A percentile compares a stretch with the other conserved stretches of the same genome.
Conservation (phyloP, 169 alveolate species). For the Miamiensis avidus region DNA sequence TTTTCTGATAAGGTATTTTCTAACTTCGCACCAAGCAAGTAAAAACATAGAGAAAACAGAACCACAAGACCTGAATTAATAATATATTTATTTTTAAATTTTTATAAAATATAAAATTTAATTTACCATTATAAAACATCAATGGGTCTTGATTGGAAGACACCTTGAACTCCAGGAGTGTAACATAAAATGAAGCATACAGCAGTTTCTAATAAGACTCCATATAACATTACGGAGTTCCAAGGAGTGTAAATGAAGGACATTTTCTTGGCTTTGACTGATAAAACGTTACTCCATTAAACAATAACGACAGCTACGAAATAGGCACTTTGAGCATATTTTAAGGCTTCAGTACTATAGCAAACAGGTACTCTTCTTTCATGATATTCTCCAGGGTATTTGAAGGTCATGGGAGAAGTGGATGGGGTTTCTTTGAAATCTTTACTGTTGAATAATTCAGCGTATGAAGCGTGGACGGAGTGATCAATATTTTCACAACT, state of each 20-base stretch:
- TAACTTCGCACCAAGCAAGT: slow-evolving; percentile 37
- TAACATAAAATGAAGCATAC: slow-evolving; percentile 49
- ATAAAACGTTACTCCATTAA: slow-evolving; percentile 48
- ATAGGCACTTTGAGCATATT: slow-evolving; percentile 79
- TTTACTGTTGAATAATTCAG: slow-evolving; percentile 28
- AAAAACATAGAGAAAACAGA: slow-evolving; percentile 29
- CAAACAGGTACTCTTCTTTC: slow-evolving; percentile 52
- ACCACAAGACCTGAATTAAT: slow-evolving; percentile 13
- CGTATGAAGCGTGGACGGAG: background rate
- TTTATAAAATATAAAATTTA: no score
- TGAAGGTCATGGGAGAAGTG: background rate
- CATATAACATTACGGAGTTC: slow-evolving; percentile 48
- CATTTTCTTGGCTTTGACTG: slow-evolving; percentile 18
- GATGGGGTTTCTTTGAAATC: slow-evolving; percentile 35
- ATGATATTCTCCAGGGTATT: background rate
- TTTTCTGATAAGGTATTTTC: slow-evolving; percentile 41
- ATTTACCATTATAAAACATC: slow-evolving; percentile 1
- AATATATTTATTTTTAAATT: background rate
- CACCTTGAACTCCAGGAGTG: slow-evolving; percentile 65
- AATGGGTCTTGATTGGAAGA: slow-evolving; percentile 66
- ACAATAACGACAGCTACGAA: slow-evolving; percentile 66
- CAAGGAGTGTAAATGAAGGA: slow-evolving; percentile 24
- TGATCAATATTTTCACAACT: slow-evolving; percentile 12
- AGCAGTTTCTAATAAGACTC: slow-evolving; percentile 57
- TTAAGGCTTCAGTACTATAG: slow-evolving; percentile 81